A percentile compares a stretch with the other conserved stretches of the same genome.
Evolutionary conservation across 2,329 filamentous ascomycete genomes (phyloP).

Genomic region (Bipolaris gigantea): DNA sequence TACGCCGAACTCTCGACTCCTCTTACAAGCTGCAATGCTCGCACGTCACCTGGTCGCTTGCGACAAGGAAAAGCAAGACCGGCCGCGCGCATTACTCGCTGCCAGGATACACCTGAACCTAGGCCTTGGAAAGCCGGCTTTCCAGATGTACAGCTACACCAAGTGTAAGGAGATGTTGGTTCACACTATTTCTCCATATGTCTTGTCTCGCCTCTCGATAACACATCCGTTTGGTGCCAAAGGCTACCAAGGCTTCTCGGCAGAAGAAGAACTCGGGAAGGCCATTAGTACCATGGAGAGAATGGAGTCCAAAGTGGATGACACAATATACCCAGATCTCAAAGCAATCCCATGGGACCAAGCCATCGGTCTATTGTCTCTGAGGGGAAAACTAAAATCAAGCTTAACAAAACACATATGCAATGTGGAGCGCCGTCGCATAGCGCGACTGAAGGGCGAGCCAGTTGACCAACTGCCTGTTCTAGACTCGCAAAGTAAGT

Average conservation of each 20-base stretch:
- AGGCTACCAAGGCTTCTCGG: constrained; percentile 30
- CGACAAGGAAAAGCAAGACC: constrained; percentile 31
- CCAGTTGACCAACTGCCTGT: constrained; percentile 22
- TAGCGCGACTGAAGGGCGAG: constrained; percentile 36
- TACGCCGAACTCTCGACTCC: constrained; percentile 18
- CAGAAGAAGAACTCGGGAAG: constrained; percentile 34
- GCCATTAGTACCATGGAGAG: constrained; percentile 33
- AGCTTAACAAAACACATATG: constrained; percentile 40
- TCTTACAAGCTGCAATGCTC: constrained; percentile 37
- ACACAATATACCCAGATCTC: constrained; percentile 32
- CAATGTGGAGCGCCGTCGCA: constrained; percentile 35
- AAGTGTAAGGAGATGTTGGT: constrained; percentile 42
- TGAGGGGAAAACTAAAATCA: constrained; percentile 28
- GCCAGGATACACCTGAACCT: constrained; percentile 37
- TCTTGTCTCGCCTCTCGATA: constrained; percentile 38
- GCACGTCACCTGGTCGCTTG: constrained; percentile 26
- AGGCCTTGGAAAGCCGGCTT: constrained; percentile 36
- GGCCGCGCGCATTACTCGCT: constrained; percentile 35
- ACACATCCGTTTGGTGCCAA: constrained; percentile 39
- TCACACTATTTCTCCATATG: constrained; percentile 35
- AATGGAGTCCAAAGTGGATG: constrained; percentile 33
- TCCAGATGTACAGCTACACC: constrained; percentile 30
- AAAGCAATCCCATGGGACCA: constrained; percentile 35
- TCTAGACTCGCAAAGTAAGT: constrained; percentile 26
- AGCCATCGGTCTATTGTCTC: constrained; percentile 26